These are phyloP conservation scores for Scutellaria baicalensis DNA, from an alignment of 257 asterid species.

Conservation along the genomic window DNA sequence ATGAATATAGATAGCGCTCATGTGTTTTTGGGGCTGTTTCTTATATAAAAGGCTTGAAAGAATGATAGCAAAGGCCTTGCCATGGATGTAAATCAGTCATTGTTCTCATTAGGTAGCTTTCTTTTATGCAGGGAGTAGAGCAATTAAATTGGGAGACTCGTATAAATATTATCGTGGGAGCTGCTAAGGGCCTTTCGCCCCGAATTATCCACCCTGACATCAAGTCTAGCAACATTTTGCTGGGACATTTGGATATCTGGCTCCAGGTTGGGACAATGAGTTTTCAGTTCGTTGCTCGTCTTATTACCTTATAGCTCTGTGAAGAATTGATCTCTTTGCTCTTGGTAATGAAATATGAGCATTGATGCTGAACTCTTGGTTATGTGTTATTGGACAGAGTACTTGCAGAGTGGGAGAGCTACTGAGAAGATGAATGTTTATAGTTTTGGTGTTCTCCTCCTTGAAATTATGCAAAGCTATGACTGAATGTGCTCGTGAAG, in stretches of 20 bases:
- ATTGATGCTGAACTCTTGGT: conserved; percentile 3
- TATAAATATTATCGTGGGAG: conserved; percentile 76
- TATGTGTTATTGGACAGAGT: conserved; percentile 17
- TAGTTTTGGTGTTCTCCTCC: conserved; percentile 83
- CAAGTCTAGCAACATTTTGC: conserved; percentile 95
- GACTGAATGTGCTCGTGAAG: conserved; percentile 12
- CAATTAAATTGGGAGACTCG: conserved; percentile 92
- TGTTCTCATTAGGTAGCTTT: not conserved
- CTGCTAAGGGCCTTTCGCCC: conserved; percentile 93
- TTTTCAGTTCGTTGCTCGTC: not conserved
- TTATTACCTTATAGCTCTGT: not conserved
- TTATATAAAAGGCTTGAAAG: conserved; percentile 82
- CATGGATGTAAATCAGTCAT: conserved; percentile 24
- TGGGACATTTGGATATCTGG: conserved; percentile 94
- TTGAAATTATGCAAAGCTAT: conserved; percentile 41
- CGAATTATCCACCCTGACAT: conserved; percentile 91
- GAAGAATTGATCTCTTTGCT: not conserved
- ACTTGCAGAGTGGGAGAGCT: conserved; percentile 52
- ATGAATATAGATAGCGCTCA: no score
- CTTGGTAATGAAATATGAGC: not conserved
- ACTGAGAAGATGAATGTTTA: conserved; percentile 84
- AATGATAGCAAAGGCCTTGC: conserved; percentile 64
- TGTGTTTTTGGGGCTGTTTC: conserved; percentile 97
- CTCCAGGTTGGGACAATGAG: conserved; percentile 62
- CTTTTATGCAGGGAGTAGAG: conserved; percentile 55